These are phyloP conservation scores for Clonostachys solani DNA, from an alignment of 2,329 filamentous ascomycete genomes.

Conservation along the genomic window DNA sequence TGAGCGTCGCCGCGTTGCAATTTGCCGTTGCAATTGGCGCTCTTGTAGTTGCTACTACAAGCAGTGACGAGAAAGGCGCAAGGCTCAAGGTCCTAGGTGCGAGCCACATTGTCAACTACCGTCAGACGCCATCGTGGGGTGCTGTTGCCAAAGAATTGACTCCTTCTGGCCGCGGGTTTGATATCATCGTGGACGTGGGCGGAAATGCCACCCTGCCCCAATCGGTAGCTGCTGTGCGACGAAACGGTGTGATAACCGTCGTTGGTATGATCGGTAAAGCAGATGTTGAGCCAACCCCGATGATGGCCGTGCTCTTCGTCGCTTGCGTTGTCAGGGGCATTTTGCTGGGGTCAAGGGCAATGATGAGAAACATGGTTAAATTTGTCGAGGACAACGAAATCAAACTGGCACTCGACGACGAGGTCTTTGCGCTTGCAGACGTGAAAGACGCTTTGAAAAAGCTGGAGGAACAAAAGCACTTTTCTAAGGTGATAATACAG, in stretches of 20 bases:
- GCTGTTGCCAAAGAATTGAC: conserved; percentile 45
- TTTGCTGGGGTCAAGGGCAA: conserved; percentile 13
- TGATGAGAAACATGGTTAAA: conserved; percentile 18
- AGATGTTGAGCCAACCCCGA: conserved; percentile 9
- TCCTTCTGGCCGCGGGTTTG: conserved; percentile 44
- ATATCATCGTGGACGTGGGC: conserved; percentile 63
- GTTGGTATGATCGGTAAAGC: conserved; percentile 24
- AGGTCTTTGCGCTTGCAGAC: conserved; percentile 19
- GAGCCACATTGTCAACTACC: conserved; percentile 58
- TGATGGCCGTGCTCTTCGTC: conserved; percentile 14
- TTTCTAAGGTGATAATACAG: conserved; percentile 26
- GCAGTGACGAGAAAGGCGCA: conserved; percentile 47
- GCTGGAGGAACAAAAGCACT: conserved; percentile 24
- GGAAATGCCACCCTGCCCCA: conserved; percentile 57
- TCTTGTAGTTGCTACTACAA: conserved; percentile 55
- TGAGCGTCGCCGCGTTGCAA: conserved; percentile 28
- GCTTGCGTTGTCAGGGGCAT: conserved; percentile 20
- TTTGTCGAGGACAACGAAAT: conserved; percentile 24
- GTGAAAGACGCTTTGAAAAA: conserved; percentile 22
- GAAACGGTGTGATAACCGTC: conserved; percentile 23
- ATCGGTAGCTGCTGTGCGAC: conserved; percentile 42
- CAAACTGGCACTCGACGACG: conserved; percentile 20
- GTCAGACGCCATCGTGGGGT: conserved; percentile 54
- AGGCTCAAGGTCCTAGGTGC: conserved; percentile 52
- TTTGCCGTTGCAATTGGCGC: conserved; percentile 44